Evolutionary conservation across 306 rosid genomes (phyloP), one percentile per base, ranked within the genome.

Genomic region (Rubus idaeus): DNA sequence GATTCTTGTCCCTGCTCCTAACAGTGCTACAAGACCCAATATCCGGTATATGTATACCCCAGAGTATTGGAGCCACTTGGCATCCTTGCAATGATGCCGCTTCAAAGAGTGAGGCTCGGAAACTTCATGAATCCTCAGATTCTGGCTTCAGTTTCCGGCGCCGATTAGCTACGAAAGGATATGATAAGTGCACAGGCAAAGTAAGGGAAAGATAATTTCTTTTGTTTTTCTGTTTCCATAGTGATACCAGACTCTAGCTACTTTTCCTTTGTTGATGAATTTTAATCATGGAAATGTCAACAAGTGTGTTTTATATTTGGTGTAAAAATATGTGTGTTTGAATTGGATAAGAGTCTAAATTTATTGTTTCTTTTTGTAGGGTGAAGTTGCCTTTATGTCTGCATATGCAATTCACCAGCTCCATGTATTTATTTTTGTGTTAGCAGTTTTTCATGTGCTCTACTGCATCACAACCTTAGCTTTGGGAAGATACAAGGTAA

Each of bases 401-500:
- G 89, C 94, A n/a, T 92, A 95, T 80, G 98, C 88, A 39, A 88
- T 92, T 82, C 98, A 95, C 78, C 89, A 95, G 87, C 96, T 95
- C 61, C 98, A 95, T 61, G 55, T 92, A 6, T 95, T 95, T 86
- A 95, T 95, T 73, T 92, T 95, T 77, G 84, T 82, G 51, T 70
- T 95, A 5, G 99, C 97, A 12, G 8, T 81, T 57, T 84, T 82
- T 81, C 98, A 95, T 71, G 79, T 95, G 12, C 79, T 92, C 4
- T 89, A 88, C 17, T 95, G 98, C 87, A 84, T 90, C 26, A 21
- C 63, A 60, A 94, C 95, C 35, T 55, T 89, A 66, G 72, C 70
- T 78, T 77, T 94, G 60, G 97, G 98, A 58, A 88, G 90, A 84
- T 76, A 79, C 23, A 94, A 94, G 95, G 94, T 91, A 26, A 30